Conservation (phyloP, 768 basidiomycete species). For the Chalciporus piperatus region DNA sequence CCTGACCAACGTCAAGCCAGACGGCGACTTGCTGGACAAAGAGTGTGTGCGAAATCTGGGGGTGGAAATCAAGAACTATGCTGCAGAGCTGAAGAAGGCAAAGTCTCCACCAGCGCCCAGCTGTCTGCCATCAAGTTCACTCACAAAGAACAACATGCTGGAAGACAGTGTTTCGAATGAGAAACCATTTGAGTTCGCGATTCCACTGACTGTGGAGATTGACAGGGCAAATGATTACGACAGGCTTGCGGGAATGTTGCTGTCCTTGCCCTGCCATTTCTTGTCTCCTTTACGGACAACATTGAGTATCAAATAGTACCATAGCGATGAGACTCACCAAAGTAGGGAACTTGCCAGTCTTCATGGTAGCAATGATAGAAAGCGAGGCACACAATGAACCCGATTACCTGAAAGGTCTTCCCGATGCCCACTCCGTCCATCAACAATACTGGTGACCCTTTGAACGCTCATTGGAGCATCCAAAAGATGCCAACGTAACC, state of each 20-base stretch:
- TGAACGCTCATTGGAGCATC: constrained; percentile 9
- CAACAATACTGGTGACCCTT: constrained; percentile 6
- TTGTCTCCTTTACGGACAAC: not conserved
- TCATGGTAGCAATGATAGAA: constrained; percentile 1
- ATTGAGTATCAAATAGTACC: no score
- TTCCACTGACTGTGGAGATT: constrained; percentile 6
- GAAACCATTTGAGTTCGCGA: not conserved
- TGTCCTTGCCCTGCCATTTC: not conserved
- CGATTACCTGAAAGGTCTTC: constrained; percentile 21
- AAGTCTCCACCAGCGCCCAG: no score
- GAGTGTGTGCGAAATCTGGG: no score
- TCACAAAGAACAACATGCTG: no score
- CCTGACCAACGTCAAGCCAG: no score
- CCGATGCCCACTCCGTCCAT: constrained; percentile 28
- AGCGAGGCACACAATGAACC: constrained; percentile 9
- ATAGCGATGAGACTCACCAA: not conserved
- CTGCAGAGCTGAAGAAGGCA: no score
- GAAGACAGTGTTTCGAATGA: no score
- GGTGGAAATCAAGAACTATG: no score
- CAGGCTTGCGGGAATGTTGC: not conserved
- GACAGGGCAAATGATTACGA: not conserved
- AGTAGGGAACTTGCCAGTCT: not conserved
- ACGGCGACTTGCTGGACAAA: no score
- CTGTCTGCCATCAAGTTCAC: no score
- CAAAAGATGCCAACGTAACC: constrained; percentile 18